Percentiles rank a stretch among this genome's conserved stretches.
phyloP scores from a whole-genome alignment of 306 rosid genomes.

The Casuarina glauca region DNA sequence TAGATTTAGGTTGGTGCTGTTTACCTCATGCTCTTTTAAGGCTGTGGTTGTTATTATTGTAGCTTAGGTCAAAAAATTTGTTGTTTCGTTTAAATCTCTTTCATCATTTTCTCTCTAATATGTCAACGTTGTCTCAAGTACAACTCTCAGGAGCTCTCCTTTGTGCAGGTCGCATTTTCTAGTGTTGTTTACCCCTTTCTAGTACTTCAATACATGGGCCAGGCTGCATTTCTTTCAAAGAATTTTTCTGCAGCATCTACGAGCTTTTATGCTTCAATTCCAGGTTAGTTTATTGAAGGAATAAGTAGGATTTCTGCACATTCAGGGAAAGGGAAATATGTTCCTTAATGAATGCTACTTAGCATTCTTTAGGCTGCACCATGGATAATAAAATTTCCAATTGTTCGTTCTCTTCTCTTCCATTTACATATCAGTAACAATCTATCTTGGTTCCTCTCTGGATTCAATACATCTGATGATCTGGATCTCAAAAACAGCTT shows the following conservation, averaged over 20 bases:
- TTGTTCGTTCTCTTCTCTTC: slow-evolving; percentile 5
- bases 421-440: slow-evolving; percentile 6
- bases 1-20: slow-evolving; percentile 6
- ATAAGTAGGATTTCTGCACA: slow-evolving; percentile 11
- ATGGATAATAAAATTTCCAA: slow-evolving; percentile 4
- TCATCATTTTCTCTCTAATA: slow-evolving; percentile 19
- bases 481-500: background rate
- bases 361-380: slow-evolving; percentile 10
- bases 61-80: background rate
- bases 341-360: slow-evolving; percentile 8
- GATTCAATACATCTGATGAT: background rate
- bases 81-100: slow-evolving; percentile 17
- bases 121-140: slow-evolving; percentile 9
- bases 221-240: slow-evolving; percentile 86
- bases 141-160: slow-evolving; percentile 24
- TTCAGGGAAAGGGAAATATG: slow-evolving; percentile 6
- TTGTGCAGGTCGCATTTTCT: slow-evolving; percentile 66
- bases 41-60: background rate
- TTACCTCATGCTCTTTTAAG: background rate
- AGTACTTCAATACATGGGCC: slow-evolving; percentile 89
- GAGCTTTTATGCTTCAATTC: slow-evolving; percentile 90
- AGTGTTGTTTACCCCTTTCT: slow-evolving; percentile 72
- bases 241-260: slow-evolving; percentile 59
- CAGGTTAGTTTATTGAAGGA: slow-evolving; percentile 55
- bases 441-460: background rate